These are phyloP conservation scores for Suillus variegatus DNA, from an alignment of 768 basidiomycete species.

Conservation along the genomic window DNA sequence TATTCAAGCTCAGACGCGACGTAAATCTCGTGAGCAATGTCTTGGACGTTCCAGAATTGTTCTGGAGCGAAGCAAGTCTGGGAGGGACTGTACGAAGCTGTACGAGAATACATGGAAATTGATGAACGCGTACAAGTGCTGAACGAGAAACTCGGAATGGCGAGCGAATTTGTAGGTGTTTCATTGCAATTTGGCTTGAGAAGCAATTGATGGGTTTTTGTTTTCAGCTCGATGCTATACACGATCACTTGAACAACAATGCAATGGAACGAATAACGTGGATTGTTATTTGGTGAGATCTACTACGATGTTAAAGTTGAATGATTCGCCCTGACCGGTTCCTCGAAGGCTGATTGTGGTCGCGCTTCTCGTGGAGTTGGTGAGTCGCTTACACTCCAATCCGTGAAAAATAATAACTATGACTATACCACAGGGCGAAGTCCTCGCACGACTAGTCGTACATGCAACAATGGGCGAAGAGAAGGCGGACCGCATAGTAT, in stretches of 20 bases:
- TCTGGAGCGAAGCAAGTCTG: constrained; percentile 93
- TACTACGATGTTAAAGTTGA: constrained; percentile 28
- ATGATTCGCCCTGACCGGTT: constrained; percentile 16
- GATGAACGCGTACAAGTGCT: constrained; percentile 77
- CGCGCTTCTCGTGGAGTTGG: constrained; percentile 86
- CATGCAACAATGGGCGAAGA: constrained; percentile 50
- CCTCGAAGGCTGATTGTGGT: constrained; percentile 79
- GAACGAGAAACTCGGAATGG: constrained; percentile 86
- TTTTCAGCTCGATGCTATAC: constrained; percentile 83
- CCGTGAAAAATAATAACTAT: background rate
- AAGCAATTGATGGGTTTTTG: background rate
- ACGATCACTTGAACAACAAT: constrained; percentile 87
- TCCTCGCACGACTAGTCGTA: constrained; percentile 73
- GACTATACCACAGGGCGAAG: constrained; percentile 64
- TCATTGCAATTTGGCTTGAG: constrained; percentile 1
- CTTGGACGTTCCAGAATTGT: constrained; percentile 89
- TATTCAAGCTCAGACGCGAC: constrained; percentile 88
- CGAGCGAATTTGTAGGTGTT: constrained; percentile 84
- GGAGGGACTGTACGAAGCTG: constrained; percentile 90
- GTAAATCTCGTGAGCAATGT: constrained; percentile 93
- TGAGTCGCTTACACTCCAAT: constrained; percentile 32
- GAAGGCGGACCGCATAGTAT: constrained; percentile 9
- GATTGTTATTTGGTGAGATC: constrained; percentile 62
- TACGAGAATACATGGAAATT: constrained; percentile 95
- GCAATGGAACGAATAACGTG: constrained; percentile 91